Conservation (phyloP, 1,284 basidiomycete genomes). For the Inonotus hispidus region DNA sequence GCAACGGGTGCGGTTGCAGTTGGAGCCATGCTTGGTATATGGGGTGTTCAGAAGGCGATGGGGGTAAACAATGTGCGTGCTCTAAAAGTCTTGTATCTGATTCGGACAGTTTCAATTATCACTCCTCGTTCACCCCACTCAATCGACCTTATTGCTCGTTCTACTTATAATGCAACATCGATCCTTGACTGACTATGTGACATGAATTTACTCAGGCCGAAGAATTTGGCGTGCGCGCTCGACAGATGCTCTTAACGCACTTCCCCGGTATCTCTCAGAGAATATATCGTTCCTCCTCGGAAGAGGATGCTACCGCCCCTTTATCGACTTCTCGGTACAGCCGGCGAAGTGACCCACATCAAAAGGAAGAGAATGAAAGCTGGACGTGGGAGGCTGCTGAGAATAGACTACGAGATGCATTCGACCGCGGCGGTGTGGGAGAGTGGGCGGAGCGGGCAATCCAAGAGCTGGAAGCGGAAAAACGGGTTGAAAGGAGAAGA, state of each 20-base stretch:
- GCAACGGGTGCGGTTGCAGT: conserved; percentile 15
- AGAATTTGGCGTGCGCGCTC: conserved; percentile 13
- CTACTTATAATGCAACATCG: not conserved
- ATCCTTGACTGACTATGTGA: not conserved
- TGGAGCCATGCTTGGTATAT: conserved; percentile 5
- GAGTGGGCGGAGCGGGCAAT: conserved; percentile 12
- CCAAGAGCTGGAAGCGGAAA: conserved; percentile 15
- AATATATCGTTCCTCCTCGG: conserved; percentile 10
- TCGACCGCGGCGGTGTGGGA: conserved; percentile 11
- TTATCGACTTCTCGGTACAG: not conserved
- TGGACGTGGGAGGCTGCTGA: conserved; percentile 14
- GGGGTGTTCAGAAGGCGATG: conserved; percentile 8
- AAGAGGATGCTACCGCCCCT: not conserved
- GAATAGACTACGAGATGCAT: conserved; percentile 12
- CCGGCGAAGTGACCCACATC: too few relatives aligned
- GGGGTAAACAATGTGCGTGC: conserved; percentile 16
- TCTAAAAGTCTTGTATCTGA: too few relatives aligned
- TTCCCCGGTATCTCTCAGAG: conserved; percentile 11
- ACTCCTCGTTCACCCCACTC: too few relatives aligned
- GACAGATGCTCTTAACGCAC: conserved; percentile 6
- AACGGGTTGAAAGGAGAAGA: not conserved
- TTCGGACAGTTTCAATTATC: too few relatives aligned
- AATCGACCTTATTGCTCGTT: too few relatives aligned
- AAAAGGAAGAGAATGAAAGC: not conserved
- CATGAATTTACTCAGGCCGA: conserved; percentile 9